Evolutionary conservation across 345 rosid species (phyloP).

Genomic region (Aegle marmelos): DNA sequence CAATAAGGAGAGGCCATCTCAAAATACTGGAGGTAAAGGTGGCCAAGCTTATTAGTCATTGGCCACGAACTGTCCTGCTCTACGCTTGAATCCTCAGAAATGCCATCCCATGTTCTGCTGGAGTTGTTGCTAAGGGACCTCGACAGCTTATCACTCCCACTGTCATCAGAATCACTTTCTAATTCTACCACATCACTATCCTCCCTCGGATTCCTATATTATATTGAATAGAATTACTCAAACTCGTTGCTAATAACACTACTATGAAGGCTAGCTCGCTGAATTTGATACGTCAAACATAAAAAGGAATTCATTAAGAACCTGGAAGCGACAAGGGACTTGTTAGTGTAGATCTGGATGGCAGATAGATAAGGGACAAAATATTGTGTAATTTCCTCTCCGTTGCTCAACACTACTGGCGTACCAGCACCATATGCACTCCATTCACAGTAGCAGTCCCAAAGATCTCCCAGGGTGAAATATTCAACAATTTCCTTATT

Average conservation of each 20-base stretch:
- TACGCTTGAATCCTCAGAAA: slow-evolving; percentile 51
- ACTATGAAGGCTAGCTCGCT: neutral
- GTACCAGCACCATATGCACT: slow-evolving; percentile 71
- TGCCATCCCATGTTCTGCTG: slow-evolving; percentile 58
- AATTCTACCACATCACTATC: slow-evolving; percentile 31
- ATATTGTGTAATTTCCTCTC: slow-evolving; percentile 50
- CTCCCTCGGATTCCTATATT: slow-evolving; percentile 35
- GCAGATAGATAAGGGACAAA: slow-evolving; percentile 74
- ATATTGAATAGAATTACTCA: neutral
- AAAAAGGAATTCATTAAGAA: slow-evolving; percentile 8
- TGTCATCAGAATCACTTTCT: slow-evolving; percentile 63
- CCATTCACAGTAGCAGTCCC: slow-evolving; percentile 68
- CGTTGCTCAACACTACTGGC: slow-evolving; percentile 26
- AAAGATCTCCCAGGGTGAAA: slow-evolving; percentile 63
- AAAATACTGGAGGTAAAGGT: slow-evolving; percentile 51
- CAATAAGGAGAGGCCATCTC: slow-evolving; percentile 58
- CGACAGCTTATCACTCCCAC: slow-evolving; percentile 52
- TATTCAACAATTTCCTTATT: slow-evolving; percentile 47
- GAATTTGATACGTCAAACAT: neutral
- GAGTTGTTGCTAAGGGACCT: slow-evolving; percentile 63
- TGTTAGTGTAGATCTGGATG: slow-evolving; percentile 57
- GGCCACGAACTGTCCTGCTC: slow-evolving; percentile 40
- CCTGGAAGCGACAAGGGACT: slow-evolving; percentile 45
- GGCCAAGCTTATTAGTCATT: slow-evolving; percentile 44
- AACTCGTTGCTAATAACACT: neutral